phyloP scores from a whole-genome alignment of 352 stramenopile species.

The Phytophthora tentaculata region DNA sequence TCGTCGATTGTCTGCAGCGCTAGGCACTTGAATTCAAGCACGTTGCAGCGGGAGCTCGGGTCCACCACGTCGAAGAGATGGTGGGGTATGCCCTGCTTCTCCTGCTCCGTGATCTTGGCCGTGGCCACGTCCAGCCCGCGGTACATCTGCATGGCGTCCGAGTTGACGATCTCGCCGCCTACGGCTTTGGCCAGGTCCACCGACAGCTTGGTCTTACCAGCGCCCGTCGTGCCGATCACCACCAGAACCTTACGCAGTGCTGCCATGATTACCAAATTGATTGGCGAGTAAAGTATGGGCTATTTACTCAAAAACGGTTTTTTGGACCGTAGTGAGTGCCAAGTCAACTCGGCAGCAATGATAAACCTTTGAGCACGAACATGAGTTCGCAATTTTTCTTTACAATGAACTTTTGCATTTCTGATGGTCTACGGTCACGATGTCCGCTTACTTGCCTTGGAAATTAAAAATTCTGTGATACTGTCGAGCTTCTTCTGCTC shows the following conservation, averaged over 20 bases:
- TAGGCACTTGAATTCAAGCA: constrained; percentile 82
- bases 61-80: constrained; percentile 90
- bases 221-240: constrained; percentile 91
- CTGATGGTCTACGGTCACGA: not conserved
- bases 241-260: constrained; percentile 85
- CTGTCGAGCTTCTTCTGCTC: constrained; percentile 58
- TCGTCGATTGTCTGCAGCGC: constrained; percentile 84
- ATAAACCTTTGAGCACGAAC: no score
- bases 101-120: constrained; percentile 86
- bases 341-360: no score
- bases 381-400: not conserved
- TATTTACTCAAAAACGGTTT: no score
- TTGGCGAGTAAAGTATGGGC: constrained; percentile 16
- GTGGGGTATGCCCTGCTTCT: constrained; percentile 90
- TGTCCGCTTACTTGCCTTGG: constrained; percentile 65
- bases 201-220: constrained; percentile 93
- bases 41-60: constrained; percentile 73
- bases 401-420: not conserved
- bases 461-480: constrained; percentile 64
- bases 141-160: constrained; percentile 94
- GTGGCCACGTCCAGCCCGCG: constrained; percentile 88
- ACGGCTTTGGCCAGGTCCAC: constrained; percentile 91
- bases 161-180: constrained; percentile 92
- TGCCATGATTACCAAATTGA: constrained; percentile 19
- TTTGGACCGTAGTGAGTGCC: no score